Percentiles rank a stretch among this genome's conserved stretches.
Conservation (phyloP, 805 yeast genomes). For the Metschnikowia santaceciliae region DNA sequence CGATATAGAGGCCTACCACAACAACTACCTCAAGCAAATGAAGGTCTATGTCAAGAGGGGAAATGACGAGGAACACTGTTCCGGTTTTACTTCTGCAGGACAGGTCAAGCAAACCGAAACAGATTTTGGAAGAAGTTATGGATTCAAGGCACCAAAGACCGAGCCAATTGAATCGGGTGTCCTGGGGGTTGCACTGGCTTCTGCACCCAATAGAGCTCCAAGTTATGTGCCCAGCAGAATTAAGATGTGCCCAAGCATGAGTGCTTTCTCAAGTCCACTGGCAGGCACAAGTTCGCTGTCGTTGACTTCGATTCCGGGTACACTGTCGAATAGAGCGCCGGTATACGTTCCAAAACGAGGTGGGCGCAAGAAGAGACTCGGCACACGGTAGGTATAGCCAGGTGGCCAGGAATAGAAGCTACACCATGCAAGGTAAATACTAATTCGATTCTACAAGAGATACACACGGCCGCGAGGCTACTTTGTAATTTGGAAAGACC, state of each 20-base stretch:
- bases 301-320: no score
- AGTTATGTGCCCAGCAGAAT: background rate
- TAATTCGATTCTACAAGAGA: background rate
- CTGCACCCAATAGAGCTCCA: background rate
- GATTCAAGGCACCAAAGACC: background rate
- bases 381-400: constrained; percentile 7
- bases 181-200: background rate
- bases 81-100: constrained; percentile 8
- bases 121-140: background rate
- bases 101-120: constrained; percentile 1
- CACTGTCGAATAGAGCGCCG: constrained; percentile 25
- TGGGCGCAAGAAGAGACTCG: constrained; percentile 13
- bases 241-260: background rate
- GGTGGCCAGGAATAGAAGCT: no score
- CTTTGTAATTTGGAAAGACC: constrained; percentile 83
- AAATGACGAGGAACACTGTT: background rate
- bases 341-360: constrained; percentile 29
- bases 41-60: constrained; percentile 7
- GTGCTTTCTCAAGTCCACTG: background rate
- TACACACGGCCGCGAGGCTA: constrained; percentile 19
- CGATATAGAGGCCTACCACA: constrained; percentile 1
- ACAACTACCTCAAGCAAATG: constrained; percentile 5
- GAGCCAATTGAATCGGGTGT: background rate
- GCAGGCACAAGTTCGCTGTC: no score
- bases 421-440: background rate